A percentile compares a stretch with the other conserved stretches of the same genome.
These are phyloP conservation scores for Dictyophora rubrovolvata DNA, from an alignment of 768 basidiomycete species.

Conservation along the genomic window DNA sequence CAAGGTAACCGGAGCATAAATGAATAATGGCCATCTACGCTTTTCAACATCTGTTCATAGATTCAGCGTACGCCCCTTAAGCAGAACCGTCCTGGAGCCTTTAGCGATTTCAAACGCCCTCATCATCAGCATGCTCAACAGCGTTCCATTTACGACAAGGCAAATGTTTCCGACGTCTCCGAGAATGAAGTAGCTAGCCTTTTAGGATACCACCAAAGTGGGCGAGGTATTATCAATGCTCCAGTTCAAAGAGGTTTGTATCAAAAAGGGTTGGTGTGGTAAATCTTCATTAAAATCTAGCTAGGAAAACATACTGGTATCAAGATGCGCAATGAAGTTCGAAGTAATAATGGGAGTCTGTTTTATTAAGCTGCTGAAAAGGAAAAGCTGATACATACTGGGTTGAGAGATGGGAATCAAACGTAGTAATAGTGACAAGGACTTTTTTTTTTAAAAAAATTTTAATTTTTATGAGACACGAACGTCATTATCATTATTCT, in stretches of 20 bases:
- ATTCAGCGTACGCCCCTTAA: conserved; percentile 19
- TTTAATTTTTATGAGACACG: conserved; percentile 25
- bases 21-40: background rate
- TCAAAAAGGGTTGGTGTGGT: background rate
- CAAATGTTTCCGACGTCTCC: background rate
- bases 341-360: background rate
- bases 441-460: no score
- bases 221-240: background rate
- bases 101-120: background rate
- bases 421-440: no score
- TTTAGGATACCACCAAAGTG: background rate
- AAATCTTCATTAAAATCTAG: background rate
- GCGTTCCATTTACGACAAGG: conserved; percentile 1
- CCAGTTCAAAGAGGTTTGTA: background rate
- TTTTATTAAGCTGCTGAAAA: background rate
- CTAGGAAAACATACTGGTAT: background rate
- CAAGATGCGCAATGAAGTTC: background rate
- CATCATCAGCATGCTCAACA: conserved; percentile 2
- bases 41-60: conserved; percentile 5
- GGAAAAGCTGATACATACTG: no score
- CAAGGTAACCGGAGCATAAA: conserved; percentile 33
- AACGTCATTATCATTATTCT: conserved; percentile 54
- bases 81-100: background rate
- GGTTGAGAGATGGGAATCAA: no score
- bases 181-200: background rate